These are phyloP conservation scores for Neocucurbitaria cava DNA, from an alignment of 2,329 filamentous ascomycete species.

Conservation along the genomic window DNA sequence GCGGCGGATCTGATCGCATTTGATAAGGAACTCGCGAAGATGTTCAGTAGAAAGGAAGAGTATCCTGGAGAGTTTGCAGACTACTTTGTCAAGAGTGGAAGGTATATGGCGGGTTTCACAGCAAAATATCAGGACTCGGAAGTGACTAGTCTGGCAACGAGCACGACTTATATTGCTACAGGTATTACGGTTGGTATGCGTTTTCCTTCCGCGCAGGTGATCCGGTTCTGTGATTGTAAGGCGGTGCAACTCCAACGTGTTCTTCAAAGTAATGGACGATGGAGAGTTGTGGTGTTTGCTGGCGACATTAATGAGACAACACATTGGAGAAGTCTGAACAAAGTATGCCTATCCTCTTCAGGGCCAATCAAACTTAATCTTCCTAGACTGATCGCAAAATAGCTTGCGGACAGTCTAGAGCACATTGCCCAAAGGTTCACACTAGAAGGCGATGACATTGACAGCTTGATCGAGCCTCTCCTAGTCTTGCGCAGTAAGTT, in stretches of 20 bases:
- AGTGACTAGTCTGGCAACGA: slow-evolving; percentile 51
- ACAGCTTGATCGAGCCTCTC: slow-evolving; percentile 65
- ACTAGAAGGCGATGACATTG: slow-evolving; percentile 51
- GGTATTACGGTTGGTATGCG: slow-evolving; percentile 56
- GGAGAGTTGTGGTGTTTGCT: slow-evolving; percentile 59
- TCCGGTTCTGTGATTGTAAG: slow-evolving; percentile 66
- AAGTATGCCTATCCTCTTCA: slow-evolving; percentile 39
- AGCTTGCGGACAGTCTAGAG: slow-evolving; percentile 32
- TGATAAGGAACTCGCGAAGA: slow-evolving; percentile 60
- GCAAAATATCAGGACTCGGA: slow-evolving; percentile 61
- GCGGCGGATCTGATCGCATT: slow-evolving; percentile 65
- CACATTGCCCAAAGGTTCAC: slow-evolving; percentile 54
- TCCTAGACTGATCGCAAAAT: neutral
- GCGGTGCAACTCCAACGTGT: slow-evolving; percentile 60
- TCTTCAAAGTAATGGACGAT: slow-evolving; percentile 60
- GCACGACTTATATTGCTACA: slow-evolving; percentile 46
- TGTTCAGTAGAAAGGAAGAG: slow-evolving; percentile 59
- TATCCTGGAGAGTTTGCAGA: slow-evolving; percentile 60
- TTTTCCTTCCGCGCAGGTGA: slow-evolving; percentile 63
- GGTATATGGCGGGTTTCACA: slow-evolving; percentile 67
- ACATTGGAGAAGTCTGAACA: slow-evolving; percentile 40
- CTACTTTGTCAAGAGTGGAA: slow-evolving; percentile 64
- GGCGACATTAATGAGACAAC: slow-evolving; percentile 51
- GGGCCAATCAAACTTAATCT: neutral
- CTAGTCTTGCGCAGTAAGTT: slow-evolving; percentile 61